These are phyloP conservation scores for Letharia columbiana DNA, from an alignment of 495 filamentous ascomycete genomes.

Conservation along the genomic window DNA sequence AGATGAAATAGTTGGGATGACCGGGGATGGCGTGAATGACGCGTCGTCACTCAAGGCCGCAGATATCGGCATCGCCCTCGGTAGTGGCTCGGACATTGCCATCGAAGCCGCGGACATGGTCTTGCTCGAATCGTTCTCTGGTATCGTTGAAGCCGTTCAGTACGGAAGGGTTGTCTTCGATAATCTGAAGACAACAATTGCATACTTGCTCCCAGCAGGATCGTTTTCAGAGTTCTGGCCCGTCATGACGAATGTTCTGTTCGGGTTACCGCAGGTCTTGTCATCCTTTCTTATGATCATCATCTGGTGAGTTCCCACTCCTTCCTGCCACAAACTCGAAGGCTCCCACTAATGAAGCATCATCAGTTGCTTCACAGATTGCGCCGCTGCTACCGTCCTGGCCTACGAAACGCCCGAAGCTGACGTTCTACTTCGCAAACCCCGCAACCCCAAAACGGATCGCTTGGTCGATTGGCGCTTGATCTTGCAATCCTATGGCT, in stretches of 20 bases:
- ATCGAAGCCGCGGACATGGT: too few species aligned
- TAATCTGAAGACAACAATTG: too few species aligned
- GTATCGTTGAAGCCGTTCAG: too few species aligned
- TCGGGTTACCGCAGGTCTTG: slow-evolving; percentile 60
- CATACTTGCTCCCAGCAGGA: slow-evolving; percentile 46
- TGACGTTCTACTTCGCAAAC: slow-evolving; percentile 51
- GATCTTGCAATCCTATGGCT: slow-evolving; percentile 53
- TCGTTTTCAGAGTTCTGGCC: slow-evolving; percentile 64
- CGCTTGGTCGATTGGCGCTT: slow-evolving; percentile 58
- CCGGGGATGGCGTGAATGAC: too few species aligned
- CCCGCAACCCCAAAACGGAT: slow-evolving; percentile 51
- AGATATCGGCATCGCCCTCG: too few species aligned
- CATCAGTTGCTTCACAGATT: slow-evolving; percentile 67
- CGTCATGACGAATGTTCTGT: slow-evolving; percentile 56
- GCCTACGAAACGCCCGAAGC: slow-evolving; percentile 65
- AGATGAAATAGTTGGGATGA: too few species aligned
- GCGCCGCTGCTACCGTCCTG: slow-evolving; percentile 53
- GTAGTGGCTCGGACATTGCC: too few species aligned
- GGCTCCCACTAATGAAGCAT: slow-evolving; percentile 23
- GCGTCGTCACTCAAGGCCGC: too few species aligned
- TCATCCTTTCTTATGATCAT: slow-evolving; percentile 42
- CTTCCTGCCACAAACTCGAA: too few species aligned
- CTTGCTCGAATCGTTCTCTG: too few species aligned
- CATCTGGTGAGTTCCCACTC: slow-evolving; percentile 31
- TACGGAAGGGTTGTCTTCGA: too few species aligned